A percentile compares a stretch with the other conserved stretches of the same genome.
These are phyloP conservation scores for Pichiaceae sp. DNA, from an alignment of 1,139 yeast species.

Conservation along the genomic window DNA sequence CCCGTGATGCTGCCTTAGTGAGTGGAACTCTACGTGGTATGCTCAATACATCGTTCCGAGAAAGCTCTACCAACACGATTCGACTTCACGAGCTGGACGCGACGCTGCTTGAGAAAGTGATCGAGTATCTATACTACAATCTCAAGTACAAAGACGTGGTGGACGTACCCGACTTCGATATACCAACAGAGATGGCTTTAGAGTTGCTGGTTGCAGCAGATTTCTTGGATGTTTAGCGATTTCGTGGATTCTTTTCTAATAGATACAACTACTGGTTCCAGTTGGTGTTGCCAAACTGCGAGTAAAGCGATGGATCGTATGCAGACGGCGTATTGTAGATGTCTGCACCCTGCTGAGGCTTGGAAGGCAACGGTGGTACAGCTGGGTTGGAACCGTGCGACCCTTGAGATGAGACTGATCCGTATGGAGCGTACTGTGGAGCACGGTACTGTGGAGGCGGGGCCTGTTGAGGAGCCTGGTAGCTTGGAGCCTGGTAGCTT, in stretches of 20 bases:
- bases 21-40: constrained; percentile 75
- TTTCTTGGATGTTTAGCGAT: constrained; percentile 52
- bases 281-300: constrained; percentile 25
- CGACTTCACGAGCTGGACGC: constrained; percentile 56
- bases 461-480: constrained; percentile 2
- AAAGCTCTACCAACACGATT: constrained; percentile 28
- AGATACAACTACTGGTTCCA: constrained; percentile 7
- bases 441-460: constrained; percentile 3
- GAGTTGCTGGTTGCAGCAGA: constrained; percentile 91
- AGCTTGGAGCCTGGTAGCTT: constrained; percentile 1
- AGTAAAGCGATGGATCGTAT: constrained; percentile 35
- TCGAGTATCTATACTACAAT: constrained; percentile 79
- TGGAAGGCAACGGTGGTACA: constrained; percentile 21
- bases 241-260: neutral
- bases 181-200: constrained; percentile 90
- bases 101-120: constrained; percentile 66
- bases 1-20: constrained; percentile 72
- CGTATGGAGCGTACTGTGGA: too few relatives aligned
- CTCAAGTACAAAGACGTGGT: constrained; percentile 58
- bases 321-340: constrained; percentile 38
- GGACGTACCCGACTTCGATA: constrained; percentile 71
- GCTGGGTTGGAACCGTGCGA: constrained; percentile 2
- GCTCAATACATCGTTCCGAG: constrained; percentile 37
- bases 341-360: constrained; percentile 13
- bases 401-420: neutral